phyloP scores from a whole-genome alignment of 1,284 basidiomycete species.

The Anthracocystis walkeri region DNA sequence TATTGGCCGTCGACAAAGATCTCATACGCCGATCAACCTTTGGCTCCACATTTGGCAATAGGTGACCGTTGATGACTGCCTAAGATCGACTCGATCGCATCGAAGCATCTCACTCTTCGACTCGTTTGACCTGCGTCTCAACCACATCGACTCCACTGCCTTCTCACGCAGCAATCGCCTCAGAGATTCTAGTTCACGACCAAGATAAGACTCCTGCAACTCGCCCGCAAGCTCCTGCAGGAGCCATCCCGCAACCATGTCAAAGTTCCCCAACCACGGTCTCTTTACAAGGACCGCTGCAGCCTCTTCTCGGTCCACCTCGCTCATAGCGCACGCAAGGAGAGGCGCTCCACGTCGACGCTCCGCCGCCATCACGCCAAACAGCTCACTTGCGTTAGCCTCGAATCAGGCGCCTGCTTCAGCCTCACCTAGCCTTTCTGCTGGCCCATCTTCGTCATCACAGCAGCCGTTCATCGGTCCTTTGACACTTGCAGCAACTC shows the following conservation, averaged over 20 bases:
- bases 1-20: neutral
- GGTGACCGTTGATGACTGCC: too few relatives aligned
- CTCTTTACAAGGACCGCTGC: slow-evolving; percentile 51
- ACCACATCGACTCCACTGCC: too few relatives aligned
- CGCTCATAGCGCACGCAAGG: slow-evolving; percentile 29
- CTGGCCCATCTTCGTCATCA: slow-evolving; percentile 4
- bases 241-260: slow-evolving; percentile 25
- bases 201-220: too few relatives aligned
- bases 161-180: too few relatives aligned
- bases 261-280: slow-evolving; percentile 54
- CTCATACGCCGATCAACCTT: neutral
- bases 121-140: too few relatives aligned
- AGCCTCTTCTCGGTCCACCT: slow-evolving; percentile 38
- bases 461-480: slow-evolving; percentile 33
- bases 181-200: too few relatives aligned
- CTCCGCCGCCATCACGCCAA: slow-evolving; percentile 21
- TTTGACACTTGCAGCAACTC: slow-evolving; percentile 25
- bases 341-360: slow-evolving; percentile 39
- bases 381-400: neutral
- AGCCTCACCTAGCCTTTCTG: neutral
- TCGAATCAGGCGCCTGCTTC: neutral
- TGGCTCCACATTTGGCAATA: neutral
- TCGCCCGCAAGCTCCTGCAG: too few relatives aligned
- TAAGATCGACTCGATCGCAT: too few relatives aligned
- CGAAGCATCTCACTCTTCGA: too few relatives aligned